These are phyloP conservation scores for Ophiorrhiza pumila DNA, from an alignment of 257 asterid genomes.

Conservation along the genomic window DNA sequence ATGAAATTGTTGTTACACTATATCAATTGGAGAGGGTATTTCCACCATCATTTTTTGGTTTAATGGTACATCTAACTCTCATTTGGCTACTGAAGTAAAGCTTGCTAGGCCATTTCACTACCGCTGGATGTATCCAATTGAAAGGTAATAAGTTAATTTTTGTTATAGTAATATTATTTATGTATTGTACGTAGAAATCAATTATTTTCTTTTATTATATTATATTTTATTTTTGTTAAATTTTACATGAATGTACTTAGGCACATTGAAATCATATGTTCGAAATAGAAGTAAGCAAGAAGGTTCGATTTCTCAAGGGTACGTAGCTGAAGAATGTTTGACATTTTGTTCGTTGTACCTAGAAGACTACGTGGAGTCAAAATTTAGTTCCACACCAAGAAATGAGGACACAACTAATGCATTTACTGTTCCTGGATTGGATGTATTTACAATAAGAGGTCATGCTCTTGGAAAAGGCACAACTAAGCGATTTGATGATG, in stretches of 20 bases:
- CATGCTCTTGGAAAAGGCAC: background rate
- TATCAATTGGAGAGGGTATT: background rate
- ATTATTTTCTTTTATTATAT: too few species aligned
- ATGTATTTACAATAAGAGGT: background rate
- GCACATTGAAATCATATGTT: background rate
- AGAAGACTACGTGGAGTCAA: background rate
- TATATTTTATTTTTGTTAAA: too few species aligned
- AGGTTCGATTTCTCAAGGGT: slow-evolving; percentile 6
- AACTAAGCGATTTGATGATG: background rate
- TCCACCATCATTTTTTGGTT: background rate
- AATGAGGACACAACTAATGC: background rate
- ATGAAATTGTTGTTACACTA: background rate
- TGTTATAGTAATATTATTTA: too few species aligned
- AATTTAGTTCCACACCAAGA: background rate
- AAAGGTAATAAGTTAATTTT: too few species aligned
- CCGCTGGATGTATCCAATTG: background rate
- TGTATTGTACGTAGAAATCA: too few species aligned
- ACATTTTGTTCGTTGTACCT: background rate
- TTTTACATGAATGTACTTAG: slow-evolving; percentile 1
- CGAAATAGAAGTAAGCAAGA: background rate
- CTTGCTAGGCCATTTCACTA: background rate
- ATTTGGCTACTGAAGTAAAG: background rate
- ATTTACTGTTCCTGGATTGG: too few species aligned
- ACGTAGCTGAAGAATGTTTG: slow-evolving; percentile 4
- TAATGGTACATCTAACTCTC: background rate